Base-by-base conservation (phyloP, 345 rosid genomes). In the Eutrema heterophyllum region DNA sequence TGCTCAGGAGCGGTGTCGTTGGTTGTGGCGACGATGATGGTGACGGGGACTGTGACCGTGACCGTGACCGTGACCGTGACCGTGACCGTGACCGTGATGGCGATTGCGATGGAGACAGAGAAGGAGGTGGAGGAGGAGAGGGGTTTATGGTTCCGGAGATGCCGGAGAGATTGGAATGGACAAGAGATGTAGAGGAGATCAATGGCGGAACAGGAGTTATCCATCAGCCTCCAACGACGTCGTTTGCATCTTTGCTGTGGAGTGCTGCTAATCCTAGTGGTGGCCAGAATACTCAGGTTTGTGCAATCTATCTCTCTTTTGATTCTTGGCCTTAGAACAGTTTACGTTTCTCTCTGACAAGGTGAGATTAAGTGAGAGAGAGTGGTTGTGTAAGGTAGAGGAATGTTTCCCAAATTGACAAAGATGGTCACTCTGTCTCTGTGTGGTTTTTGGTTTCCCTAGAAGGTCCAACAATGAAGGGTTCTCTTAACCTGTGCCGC, bases 261-360 rank as follows among this genome's bases (percentile, higher is more conserved):
- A 78, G 76, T 44, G 71, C 71, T 59, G 78, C 71, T 77, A 66
- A 82, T 52, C 67, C 39, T 73, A 63, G 81, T 52, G 65, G 59
- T 62, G 68, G 81, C 38, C 88, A 73, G 12, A 61, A 67, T 54
- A 35, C 86, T 81, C 93, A 86, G 97, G 97, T 92, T 70, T 54
- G 59, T 54, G 59, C n/a, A 27, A 35, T 29, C 38, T 24, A 13
- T 43, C 14, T 35, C 41, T 61, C 15, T 35, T 49, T 71, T 27
- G 50, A 2, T 36, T 57, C 35, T 10, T 64, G 43, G 41, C 6
- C 33, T 13, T 45, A 35, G 64, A 56, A 45, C 41, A 53, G 48
- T 62, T 53, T 54, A 54, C 21, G 57, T 45, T 52, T 32, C 38
- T 71, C 24, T 55, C 35, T 32, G 35, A 21, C 24, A 29, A 30